Percentiles rank a stretch among this genome's conserved stretches.
Evolutionary conservation across 2,329 filamentous ascomycete genomes (phyloP).

Genomic region (Claviceps arundinis): DNA sequence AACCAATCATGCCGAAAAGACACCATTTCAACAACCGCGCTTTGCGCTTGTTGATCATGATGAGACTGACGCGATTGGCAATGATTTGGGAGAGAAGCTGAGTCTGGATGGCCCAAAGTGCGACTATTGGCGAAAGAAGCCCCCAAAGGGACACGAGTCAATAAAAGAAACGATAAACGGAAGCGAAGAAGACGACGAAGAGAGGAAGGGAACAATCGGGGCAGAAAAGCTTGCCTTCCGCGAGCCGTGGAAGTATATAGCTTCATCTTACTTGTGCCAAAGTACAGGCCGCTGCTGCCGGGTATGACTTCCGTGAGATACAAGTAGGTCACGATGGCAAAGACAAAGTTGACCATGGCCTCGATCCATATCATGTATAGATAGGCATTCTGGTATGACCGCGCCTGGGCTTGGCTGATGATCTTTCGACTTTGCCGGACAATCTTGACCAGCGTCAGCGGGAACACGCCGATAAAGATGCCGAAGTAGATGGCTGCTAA

Average conservation of each 20-base stretch:
- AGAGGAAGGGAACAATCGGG: too few relatives aligned
- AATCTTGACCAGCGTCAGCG: constrained; percentile 13
- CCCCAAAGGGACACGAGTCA: too few relatives aligned
- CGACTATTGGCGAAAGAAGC: background rate
- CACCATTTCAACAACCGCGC: constrained; percentile 22
- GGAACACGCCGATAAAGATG: constrained; percentile 14
- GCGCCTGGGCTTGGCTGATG: constrained; percentile 7
- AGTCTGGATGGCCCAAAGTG: constrained; percentile 16
- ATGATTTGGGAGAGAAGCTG: constrained; percentile 31
- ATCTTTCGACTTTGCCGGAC: constrained; percentile 12
- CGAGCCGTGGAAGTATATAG: too few relatives aligned
- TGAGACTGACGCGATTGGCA: constrained; percentile 28
- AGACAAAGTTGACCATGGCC: constrained; percentile 13
- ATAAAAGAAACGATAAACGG: background rate
- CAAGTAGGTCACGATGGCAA: constrained; percentile 14
- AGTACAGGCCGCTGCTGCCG: constrained; percentile 2
- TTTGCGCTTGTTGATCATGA: constrained; percentile 23
- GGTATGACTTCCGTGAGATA: constrained; percentile 12
- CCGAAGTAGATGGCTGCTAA: constrained; percentile 14
- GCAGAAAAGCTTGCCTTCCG: background rate
- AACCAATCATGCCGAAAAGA: constrained; percentile 19
- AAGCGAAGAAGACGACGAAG: background rate
- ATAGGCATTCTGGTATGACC: constrained; percentile 11
- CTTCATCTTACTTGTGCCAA: constrained; percentile 4
- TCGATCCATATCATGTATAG: constrained; percentile 17